A percentile compares a stretch with the other conserved stretches of the same genome.
Conservation (phyloP, 768 basidiomycete species). For the Boletus vinaceobasis region DNA sequence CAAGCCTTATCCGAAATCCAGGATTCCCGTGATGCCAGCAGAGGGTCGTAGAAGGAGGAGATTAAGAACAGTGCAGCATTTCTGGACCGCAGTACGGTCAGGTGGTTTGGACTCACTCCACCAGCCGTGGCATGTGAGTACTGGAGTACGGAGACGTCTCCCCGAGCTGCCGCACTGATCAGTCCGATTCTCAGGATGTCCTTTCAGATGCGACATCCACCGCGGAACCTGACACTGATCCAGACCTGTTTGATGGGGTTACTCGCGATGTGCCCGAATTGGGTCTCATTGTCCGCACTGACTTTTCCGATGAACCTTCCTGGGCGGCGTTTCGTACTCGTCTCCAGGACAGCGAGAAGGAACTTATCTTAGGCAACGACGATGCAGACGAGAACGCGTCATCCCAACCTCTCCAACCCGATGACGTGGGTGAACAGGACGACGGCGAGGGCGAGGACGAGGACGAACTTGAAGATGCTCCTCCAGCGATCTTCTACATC, state of each 20-base stretch:
- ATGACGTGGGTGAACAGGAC: constrained; percentile 20
- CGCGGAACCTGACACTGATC: constrained; percentile 36
- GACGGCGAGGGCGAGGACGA: constrained; percentile 27
- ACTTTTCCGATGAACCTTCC: constrained; percentile 63
- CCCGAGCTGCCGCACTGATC: not conserved
- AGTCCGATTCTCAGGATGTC: constrained; percentile 13
- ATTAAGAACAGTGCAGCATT: constrained; percentile 50
- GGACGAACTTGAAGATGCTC: constrained; percentile 26
- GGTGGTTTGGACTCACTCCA: constrained; percentile 11
- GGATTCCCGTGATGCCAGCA: constrained; percentile 24
- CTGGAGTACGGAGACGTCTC: not conserved
- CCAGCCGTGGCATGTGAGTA: constrained; percentile 7
- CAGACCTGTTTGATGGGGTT: constrained; percentile 52
- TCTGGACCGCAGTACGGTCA: constrained; percentile 37
- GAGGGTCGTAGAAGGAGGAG: constrained; percentile 59
- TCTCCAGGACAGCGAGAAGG: constrained; percentile 56
- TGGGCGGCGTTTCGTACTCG: constrained; percentile 55
- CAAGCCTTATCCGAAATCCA: too few relatives aligned
- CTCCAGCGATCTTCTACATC: constrained; percentile 49
- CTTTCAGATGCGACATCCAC: constrained; percentile 12
- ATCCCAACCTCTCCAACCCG: constrained; percentile 10
- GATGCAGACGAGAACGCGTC: constrained; percentile 25
- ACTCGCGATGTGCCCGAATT: constrained; percentile 45
- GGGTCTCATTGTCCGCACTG: constrained; percentile 70
- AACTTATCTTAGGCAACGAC: constrained; percentile 36